A percentile compares a stretch with the other conserved stretches of the same genome.
These are phyloP conservation scores for Blastocystis sp. DNA, from an alignment of 352 stramenopile genomes.

Conservation along the genomic window DNA sequence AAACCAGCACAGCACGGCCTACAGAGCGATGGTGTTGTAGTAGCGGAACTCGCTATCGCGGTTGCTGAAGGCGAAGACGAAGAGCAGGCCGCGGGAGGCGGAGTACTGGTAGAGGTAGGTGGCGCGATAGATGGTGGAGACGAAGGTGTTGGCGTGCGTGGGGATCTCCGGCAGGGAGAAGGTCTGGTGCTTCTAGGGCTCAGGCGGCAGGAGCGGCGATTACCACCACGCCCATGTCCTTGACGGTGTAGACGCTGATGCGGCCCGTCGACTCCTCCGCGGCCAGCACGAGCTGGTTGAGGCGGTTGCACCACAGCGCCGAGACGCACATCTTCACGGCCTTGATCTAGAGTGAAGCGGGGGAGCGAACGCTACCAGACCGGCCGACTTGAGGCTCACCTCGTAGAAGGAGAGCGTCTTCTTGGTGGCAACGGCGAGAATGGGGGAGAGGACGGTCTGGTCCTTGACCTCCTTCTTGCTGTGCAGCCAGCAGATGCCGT, in stretches of 20 bases:
- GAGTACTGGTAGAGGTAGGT: slow-evolving; percentile 63
- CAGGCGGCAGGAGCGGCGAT: background rate
- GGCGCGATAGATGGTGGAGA: slow-evolving; percentile 54
- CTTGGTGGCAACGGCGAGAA: slow-evolving; percentile 34
- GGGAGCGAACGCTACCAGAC: background rate
- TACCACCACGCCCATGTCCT: slow-evolving; percentile 48
- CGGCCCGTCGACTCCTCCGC: slow-evolving; percentile 11
- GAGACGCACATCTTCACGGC: slow-evolving; percentile 19
- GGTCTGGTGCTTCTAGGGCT: slow-evolving; percentile 35
- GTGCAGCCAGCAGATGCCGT: slow-evolving; percentile 29
- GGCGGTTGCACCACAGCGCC: slow-evolving; percentile 33
- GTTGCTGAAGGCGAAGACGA: slow-evolving; percentile 61
- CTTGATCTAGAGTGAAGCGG: slow-evolving; percentile 24
- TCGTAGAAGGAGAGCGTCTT: slow-evolving; percentile 61
- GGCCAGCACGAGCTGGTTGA: slow-evolving; percentile 43
- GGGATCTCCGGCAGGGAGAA: slow-evolving; percentile 25
- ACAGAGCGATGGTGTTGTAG: slow-evolving; percentile 65
- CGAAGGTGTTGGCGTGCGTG: background rate
- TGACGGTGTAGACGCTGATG: slow-evolving; percentile 40
- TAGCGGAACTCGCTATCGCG: slow-evolving; percentile 50
- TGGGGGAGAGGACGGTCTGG: slow-evolving; percentile 43
- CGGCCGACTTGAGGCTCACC: slow-evolving; percentile 13
- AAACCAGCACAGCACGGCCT: background rate
- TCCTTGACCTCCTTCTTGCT: slow-evolving; percentile 40
- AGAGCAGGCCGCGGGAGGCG: slow-evolving; percentile 15